Evolutionary conservation across 1,284 basidiomycete species (phyloP).

Genomic region (Fomitopsis schrenkii): DNA sequence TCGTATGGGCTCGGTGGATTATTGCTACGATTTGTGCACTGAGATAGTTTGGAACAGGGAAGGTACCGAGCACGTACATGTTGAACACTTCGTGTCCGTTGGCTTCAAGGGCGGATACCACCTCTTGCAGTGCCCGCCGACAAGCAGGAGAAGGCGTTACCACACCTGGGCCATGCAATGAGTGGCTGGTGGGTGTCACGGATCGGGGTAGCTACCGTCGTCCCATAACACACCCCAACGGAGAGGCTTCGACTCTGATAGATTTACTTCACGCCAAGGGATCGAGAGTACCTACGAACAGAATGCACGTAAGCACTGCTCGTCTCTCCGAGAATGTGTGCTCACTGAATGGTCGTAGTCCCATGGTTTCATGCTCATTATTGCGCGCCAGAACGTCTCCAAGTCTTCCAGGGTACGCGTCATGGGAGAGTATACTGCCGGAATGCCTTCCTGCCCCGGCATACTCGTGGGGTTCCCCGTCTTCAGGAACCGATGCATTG

Average conservation of each 20-base stretch:
- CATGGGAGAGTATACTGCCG: conserved; percentile 29
- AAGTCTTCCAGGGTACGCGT: conserved; percentile 28
- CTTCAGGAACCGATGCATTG: conserved; percentile 44
- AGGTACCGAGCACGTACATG: conserved; percentile 30
- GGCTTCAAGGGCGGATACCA: conserved; percentile 40
- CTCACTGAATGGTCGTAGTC: conserved; percentile 52
- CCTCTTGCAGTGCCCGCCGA: conserved; percentile 48
- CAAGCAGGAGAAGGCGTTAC: conserved; percentile 57
- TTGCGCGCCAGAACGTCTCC: conserved; percentile 32
- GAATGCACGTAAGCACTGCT: background rate
- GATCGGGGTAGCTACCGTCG: conserved; percentile 31
- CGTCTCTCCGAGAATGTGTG: too few relatives aligned
- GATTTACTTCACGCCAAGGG: conserved; percentile 49
- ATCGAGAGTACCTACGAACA: conserved; percentile 33
- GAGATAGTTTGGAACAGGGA: background rate
- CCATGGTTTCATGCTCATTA: conserved; percentile 59
- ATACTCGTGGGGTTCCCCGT: conserved; percentile 45
- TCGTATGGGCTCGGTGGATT: conserved; percentile 35
- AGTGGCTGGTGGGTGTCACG: background rate
- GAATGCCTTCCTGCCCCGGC: conserved; percentile 48
- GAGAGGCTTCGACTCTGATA: conserved; percentile 34
- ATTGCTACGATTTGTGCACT: conserved; percentile 11
- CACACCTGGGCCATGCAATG: conserved; percentile 24
- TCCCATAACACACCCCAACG: conserved; percentile 56
- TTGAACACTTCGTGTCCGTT: conserved; percentile 49